Percentiles rank a stretch among this genome's conserved stretches.
These are phyloP conservation scores for Ilyonectria robusta DNA, from an alignment of 2,329 filamentous ascomycete genomes.

Conservation along the genomic window DNA sequence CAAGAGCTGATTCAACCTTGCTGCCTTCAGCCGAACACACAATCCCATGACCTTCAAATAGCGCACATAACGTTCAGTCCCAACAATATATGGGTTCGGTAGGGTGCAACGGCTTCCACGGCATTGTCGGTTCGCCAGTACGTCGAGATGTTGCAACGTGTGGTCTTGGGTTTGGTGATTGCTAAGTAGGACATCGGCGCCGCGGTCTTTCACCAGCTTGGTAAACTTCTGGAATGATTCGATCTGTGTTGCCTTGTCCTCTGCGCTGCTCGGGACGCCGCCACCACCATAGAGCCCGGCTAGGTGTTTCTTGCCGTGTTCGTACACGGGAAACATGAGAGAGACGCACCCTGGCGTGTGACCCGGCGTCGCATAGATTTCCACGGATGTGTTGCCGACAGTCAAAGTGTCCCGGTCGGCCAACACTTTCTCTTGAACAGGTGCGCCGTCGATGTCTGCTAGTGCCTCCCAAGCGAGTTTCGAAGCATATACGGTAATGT, in stretches of 20 bases:
- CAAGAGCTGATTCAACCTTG: slow-evolving; percentile 13
- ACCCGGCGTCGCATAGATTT: slow-evolving; percentile 38
- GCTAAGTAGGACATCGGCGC: slow-evolving; percentile 38
- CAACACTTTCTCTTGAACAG: slow-evolving; percentile 23
- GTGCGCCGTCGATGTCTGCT: slow-evolving; percentile 4
- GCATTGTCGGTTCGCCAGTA: slow-evolving; percentile 32
- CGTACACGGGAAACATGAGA: slow-evolving; percentile 39
- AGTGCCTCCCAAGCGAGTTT: slow-evolving; percentile 32
- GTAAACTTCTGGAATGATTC: slow-evolving; percentile 36
- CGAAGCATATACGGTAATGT: slow-evolving; percentile 35
- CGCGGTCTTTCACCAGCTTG: slow-evolving; percentile 21
- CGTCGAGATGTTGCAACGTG: slow-evolving; percentile 35
- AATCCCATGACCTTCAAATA: slow-evolving; percentile 35
- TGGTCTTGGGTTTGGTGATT: slow-evolving; percentile 45
- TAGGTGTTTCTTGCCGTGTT: slow-evolving; percentile 36
- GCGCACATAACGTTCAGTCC: slow-evolving; percentile 28
- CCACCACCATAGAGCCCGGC: slow-evolving; percentile 46
- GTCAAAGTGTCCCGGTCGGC: slow-evolving; percentile 35
- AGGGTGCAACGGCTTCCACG: slow-evolving; percentile 18
- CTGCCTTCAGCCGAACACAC: slow-evolving; percentile 30
- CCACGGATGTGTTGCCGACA: slow-evolving; percentile 41
- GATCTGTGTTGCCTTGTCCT: slow-evolving; percentile 39
- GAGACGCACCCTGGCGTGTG: slow-evolving; percentile 45
- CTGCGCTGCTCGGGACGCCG: slow-evolving; percentile 34
- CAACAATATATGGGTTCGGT: slow-evolving; percentile 35